Evolutionary conservation across 768 basidiomycete genomes (phyloP), one percentile per base, ranked within the genome.

Genomic region (Glaciozyma antarctica): DNA sequence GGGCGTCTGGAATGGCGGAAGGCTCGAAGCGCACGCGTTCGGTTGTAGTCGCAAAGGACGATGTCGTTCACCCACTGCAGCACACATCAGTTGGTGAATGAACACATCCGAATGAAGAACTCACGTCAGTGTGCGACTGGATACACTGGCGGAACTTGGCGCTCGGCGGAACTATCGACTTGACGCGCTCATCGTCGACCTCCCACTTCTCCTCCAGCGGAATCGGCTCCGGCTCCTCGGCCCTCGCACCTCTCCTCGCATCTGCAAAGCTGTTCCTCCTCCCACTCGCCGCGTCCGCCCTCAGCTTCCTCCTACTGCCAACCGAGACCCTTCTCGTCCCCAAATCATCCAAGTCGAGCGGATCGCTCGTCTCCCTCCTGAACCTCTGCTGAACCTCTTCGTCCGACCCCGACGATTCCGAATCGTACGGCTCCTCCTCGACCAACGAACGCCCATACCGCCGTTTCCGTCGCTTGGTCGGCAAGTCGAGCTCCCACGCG

Each of bases 21-120:
- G n/a, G 38, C 74, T 62, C n/a, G 32, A 21, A 4, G 77, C 84
- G 52, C 57, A 86, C 88, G 79, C 5, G 88, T 95, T 75, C 93
- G 92, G 70, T 95, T 91, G 66, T 85, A 81, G 74, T 97, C 93
- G 78, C 89, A 92, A 22, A 99, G 81, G 4, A 91, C 74, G 55
- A 98, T 83, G 72, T 98, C 94, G 74, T 95, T 99, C 44, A 98
- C 84, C 94, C 94, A 99, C 77, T 97, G 68, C 8, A 66, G 55
- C 28, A 26, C 24, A 7, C 16, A 51, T 30, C 19, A 30, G 30
- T 30, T 21, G 17, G 26, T 49, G 24, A 19, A 7, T 4, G 22
- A 12, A 28, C 12, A 1, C 41, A 48, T 1, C 2, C 12, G 28
- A 24, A 12, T 32, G 28, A 12, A 38, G 34, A 22, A 24, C 47